Conservation (phyloP, 148 eudicot species). For the Amaranthus hypochondriacus region DNA sequence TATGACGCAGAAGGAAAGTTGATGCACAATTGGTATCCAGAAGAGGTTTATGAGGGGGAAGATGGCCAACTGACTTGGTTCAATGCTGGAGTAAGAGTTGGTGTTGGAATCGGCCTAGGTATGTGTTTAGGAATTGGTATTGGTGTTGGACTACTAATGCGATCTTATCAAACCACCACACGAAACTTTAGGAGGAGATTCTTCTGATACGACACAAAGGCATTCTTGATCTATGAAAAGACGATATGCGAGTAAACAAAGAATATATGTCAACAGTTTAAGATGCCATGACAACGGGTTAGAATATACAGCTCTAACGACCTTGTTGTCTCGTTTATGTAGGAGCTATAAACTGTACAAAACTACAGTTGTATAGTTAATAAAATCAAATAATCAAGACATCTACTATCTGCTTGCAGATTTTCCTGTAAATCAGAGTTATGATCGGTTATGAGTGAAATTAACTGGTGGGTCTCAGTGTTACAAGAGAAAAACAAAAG, state of each 20-base stretch:
- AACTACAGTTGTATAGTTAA: constrained; percentile 4
- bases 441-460: constrained; percentile 1
- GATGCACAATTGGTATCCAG: constrained; percentile 30
- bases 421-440: not conserved
- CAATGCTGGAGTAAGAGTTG: constrained; percentile 58
- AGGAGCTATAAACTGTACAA: constrained; percentile 9
- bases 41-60: constrained; percentile 33
- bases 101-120: constrained; percentile 58
- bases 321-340: constrained; percentile 2
- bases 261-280: not conserved
- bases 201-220: constrained; percentile 20
- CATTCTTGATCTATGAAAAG: not conserved
- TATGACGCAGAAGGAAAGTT: constrained; percentile 35
- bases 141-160: constrained; percentile 58
- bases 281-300: not conserved
- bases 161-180: constrained; percentile 51
- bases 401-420: not conserved
- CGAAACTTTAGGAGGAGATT: constrained; percentile 43
- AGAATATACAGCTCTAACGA: not conserved
- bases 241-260: not conserved
- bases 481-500: not conserved
- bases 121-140: constrained; percentile 56
- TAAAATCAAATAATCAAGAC: not conserved
- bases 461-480: constrained; percentile 6
- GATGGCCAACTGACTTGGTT: constrained; percentile 59